These are phyloP conservation scores for Ceratobasidium sp. DNA, from an alignment of 1,284 basidiomycete species.

Conservation along the genomic window DNA sequence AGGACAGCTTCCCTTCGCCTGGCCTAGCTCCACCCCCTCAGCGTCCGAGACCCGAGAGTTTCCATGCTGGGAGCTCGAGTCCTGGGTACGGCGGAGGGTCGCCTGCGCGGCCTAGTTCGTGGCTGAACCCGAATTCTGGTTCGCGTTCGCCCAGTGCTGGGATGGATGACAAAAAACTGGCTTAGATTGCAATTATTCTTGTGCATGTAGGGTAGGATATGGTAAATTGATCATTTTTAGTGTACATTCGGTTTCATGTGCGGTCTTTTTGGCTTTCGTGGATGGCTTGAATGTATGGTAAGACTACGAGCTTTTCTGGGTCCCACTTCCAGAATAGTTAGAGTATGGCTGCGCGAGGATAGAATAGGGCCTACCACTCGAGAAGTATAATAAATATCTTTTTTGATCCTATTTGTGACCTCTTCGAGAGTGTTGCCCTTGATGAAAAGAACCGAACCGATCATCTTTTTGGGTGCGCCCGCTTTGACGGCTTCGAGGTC, in stretches of 20 bases:
- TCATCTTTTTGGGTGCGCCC: slow-evolving; percentile 48
- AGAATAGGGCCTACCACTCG: slow-evolving; percentile 58
- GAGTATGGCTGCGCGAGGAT: background rate
- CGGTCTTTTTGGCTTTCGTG: background rate
- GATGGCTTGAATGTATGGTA: slow-evolving; percentile 32
- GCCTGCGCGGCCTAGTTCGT: slow-evolving; percentile 2
- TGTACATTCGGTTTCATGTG: background rate
- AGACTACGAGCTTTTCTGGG: slow-evolving; percentile 37
- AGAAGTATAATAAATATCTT: slow-evolving; percentile 62
- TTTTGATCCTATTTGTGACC: slow-evolving; percentile 58
- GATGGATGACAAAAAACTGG: slow-evolving; percentile 26
- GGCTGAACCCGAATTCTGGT: slow-evolving; percentile 5
- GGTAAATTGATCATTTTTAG: background rate
- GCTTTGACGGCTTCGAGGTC: slow-evolving; percentile 22
- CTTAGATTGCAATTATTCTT: background rate
- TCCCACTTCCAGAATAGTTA: slow-evolving; percentile 37
- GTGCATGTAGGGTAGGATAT: too few relatives aligned
- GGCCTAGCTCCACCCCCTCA: slow-evolving; percentile 25
- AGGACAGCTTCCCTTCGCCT: slow-evolving; percentile 29
- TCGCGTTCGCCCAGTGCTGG: background rate
- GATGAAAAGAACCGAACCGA: slow-evolving; percentile 60
- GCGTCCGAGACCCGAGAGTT: slow-evolving; percentile 27
- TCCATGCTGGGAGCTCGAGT: slow-evolving; percentile 15
- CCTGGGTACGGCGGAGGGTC: background rate
- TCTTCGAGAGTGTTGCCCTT: slow-evolving; percentile 58